Evolutionary conservation across 805 yeast genomes (phyloP), one percentile per base, ranked within the genome.

Genomic region (Saccharomycopsis lassenensis): DNA sequence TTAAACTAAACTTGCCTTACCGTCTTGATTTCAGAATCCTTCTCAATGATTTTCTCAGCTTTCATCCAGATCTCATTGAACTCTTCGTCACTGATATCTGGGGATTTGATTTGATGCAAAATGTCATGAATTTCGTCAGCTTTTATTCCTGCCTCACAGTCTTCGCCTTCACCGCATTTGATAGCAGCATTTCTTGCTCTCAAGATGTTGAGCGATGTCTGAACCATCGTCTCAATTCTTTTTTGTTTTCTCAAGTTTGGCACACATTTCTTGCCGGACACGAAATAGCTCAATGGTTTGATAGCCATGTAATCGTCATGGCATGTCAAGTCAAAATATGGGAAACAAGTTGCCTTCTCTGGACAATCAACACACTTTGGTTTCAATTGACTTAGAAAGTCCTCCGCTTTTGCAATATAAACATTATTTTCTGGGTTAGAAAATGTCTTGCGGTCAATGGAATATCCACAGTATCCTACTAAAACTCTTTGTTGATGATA

Each of bases 321-420:
- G 56, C 98, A 89, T 39, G 68, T 74, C 6, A 82, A 50, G 35
- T 66, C 61, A 48, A 80, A 61, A 30, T 65, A 52, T 17, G 74
- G 71, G 45, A 66, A 73, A 57, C 97, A 89, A 25, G 71, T 62
- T 0, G 87, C 91, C 57, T 87, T 77, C 3, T 65, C 69, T 2
- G 97, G 96, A 52, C 97, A 89, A 18, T 70, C 70, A 3, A 69
- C 58, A 58, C 98, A 89, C 1, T 46, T 30, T 2, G 94, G 93
- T 33, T 67, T 66, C 33, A 67, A 52, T 0, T 51, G 39, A 33
- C 68, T 70, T 39, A 80, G 54, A 39, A 60, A 56, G 0, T 55
- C 48, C 27, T 79, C 82, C 7, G 65, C 24, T 7, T 47, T 33
- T 3, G 54, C 46, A 19, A 71, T 41, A 31, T 54, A 48, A 0